Conservation (phyloP, 805 yeast genomes). For the Yueomyces sinensis region DNA sequence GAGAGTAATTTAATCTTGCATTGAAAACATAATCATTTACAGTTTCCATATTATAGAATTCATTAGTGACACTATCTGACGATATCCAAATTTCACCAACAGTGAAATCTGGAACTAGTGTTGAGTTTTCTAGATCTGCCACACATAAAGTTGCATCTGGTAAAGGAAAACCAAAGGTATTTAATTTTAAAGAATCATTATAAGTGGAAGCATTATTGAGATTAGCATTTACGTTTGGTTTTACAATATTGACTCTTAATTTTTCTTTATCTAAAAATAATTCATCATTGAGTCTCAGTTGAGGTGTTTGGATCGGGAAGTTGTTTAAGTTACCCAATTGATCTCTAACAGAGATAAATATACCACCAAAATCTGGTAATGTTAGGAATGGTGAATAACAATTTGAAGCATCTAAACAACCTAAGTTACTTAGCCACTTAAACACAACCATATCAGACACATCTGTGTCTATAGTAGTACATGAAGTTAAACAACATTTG, state of each 20-base stretch:
- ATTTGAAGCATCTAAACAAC: constrained; percentile 60
- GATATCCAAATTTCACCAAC: constrained; percentile 99
- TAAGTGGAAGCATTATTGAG: constrained; percentile 22
- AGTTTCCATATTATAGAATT: constrained; percentile 23
- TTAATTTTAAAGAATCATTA: constrained; percentile 51
- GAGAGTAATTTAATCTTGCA: constrained; percentile 20
- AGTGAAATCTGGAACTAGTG: constrained; percentile 58
- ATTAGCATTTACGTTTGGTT: constrained; percentile 21
- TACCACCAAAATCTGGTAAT: constrained; percentile 89
- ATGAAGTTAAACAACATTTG: constrained; percentile 81
- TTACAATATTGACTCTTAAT: constrained; percentile 22
- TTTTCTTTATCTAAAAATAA: constrained; percentile 23
- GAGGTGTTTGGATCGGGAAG: constrained; percentile 19
- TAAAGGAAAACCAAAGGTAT: constrained; percentile 87
- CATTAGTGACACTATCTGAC: constrained; percentile 69
- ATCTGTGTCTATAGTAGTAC: constrained; percentile 84
- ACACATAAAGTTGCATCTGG: constrained; percentile 91
- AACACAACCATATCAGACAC: constrained; percentile 80
- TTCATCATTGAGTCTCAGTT: constrained; percentile 22
- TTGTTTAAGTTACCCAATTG: constrained; percentile 41
- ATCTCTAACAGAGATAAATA: constrained; percentile 83
- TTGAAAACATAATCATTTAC: constrained; percentile 25
- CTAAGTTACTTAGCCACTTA: constrained; percentile 83
- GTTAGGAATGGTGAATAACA: constrained; percentile 84
- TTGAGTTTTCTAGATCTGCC: constrained; percentile 83